Conservation (phyloP, 2,329 filamentous ascomycete genomes). For the Phaeosphaeria sp. region DNA sequence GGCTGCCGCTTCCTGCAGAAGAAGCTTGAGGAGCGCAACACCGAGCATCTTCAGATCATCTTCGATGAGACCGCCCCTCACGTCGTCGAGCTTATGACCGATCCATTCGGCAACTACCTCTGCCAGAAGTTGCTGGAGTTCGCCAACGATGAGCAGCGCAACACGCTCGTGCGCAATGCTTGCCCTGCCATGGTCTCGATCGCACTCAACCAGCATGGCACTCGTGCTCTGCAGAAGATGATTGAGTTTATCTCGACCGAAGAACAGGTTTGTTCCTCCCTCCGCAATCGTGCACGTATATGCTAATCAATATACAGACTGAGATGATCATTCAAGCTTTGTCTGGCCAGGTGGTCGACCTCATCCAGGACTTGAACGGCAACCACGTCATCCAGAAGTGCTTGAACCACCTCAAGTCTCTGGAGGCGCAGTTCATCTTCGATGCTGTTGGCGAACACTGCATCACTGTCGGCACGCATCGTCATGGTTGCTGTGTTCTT, state of each 20-base stretch:
- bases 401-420: conserved; percentile 85
- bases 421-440: conserved; percentile 95
- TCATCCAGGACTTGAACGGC: conserved; percentile 97
- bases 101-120: conserved; percentile 98
- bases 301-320: conserved; percentile 55
- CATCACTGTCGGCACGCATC: conserved; percentile 91
- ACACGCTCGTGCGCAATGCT: conserved; percentile 88
- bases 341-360: conserved; percentile 82
- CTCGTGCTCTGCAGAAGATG: conserved; percentile 97
- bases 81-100: conserved; percentile 95
- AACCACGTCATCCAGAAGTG: conserved; percentile 99
- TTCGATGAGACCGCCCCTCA: conserved; percentile 93
- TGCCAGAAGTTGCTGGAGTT: conserved; percentile 98
- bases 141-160: conserved; percentile 94
- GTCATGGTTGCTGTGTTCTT: conserved; percentile 96
- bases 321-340: conserved; percentile 87
- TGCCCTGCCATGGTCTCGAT: conserved; percentile 88
- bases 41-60: conserved; percentile 87
- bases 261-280: conserved; percentile 64
- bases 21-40: conserved; percentile 89
- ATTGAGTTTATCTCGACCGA: conserved; percentile 92
- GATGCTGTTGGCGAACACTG: conserved; percentile 88
- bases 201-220: conserved; percentile 96
- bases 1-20: conserved; percentile 96
- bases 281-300: background rate